phyloP scores from a whole-genome alignment of 2,329 filamentous ascomycete genomes.

The Pyrenochaeta sp. region DNA sequence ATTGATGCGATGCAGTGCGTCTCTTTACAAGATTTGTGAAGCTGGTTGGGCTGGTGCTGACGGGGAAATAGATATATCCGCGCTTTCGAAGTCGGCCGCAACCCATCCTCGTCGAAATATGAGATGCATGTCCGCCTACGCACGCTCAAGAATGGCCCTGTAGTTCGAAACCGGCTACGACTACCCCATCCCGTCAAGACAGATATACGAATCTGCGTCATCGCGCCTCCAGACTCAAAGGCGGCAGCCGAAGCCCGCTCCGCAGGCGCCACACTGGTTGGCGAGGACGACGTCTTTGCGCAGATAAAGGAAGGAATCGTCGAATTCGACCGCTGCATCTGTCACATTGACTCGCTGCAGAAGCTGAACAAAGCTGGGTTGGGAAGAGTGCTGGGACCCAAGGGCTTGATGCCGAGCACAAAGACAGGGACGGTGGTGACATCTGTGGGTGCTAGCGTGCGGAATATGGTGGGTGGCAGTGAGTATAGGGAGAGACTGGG shows the following conservation, averaged over 20 bases:
- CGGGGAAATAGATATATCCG: constrained; percentile 75
- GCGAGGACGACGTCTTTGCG: constrained; percentile 86
- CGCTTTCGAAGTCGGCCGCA: constrained; percentile 87
- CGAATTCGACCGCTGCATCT: constrained; percentile 88
- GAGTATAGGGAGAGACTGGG: constrained; percentile 88
- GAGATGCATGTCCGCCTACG: constrained; percentile 85
- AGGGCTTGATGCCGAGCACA: constrained; percentile 88
- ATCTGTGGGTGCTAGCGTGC: constrained; percentile 77
- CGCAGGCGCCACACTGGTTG: constrained; percentile 83
- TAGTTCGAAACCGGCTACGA: constrained; percentile 85
- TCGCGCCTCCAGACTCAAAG: constrained; percentile 82
- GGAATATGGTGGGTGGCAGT: constrained; percentile 82
- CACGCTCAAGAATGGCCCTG: constrained; percentile 84
- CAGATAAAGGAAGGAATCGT: constrained; percentile 78
- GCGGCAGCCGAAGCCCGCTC: constrained; percentile 76
- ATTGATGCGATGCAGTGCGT: constrained; percentile 90
- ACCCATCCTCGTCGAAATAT: constrained; percentile 80
- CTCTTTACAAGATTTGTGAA: background rate
- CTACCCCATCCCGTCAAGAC: constrained; percentile 91
- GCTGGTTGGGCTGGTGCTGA: background rate
- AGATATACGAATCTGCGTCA: constrained; percentile 87
- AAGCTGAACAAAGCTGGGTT: constrained; percentile 83
- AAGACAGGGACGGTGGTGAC: constrained; percentile 90
- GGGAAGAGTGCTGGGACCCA: constrained; percentile 84
- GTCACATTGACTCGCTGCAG: constrained; percentile 78